These are phyloP conservation scores for Yamadazyma sp. DNA, from an alignment of 805 yeast genomes.

Conservation along the genomic window DNA sequence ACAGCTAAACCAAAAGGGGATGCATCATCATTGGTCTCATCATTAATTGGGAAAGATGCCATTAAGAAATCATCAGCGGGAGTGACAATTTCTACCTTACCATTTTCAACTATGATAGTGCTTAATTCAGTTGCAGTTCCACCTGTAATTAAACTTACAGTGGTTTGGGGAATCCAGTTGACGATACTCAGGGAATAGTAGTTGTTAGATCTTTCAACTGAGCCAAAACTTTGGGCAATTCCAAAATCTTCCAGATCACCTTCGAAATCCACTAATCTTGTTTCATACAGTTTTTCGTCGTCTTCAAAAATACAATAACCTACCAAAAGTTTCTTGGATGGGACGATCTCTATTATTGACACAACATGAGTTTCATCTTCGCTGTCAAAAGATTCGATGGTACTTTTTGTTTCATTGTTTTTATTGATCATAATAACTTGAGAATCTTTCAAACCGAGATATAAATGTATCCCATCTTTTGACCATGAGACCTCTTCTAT, in stretches of 20 bases:
- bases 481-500: constrained; percentile 14
- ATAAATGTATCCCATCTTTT: constrained; percentile 17
- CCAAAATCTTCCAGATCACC: constrained; percentile 40
- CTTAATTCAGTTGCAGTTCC: constrained; percentile 59
- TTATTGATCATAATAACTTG: constrained; percentile 1
- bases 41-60: constrained; percentile 72
- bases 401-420: background rate
- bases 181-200: constrained; percentile 41
- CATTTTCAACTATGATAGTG: constrained; percentile 9
- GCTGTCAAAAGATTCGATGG: background rate
- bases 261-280: constrained; percentile 17
- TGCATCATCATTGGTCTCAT: constrained; percentile 62
- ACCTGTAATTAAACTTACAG: constrained; percentile 47
- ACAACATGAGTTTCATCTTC: constrained; percentile 2
- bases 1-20: constrained; percentile 68
- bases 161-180: constrained; percentile 35
- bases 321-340: constrained; percentile 4
- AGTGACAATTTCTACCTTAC: constrained; percentile 22
- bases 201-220: constrained; percentile 43
- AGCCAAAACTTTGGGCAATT: constrained; percentile 52
- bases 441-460: constrained; percentile 6
- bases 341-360: constrained; percentile 2
- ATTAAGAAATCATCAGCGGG: constrained; percentile 67
- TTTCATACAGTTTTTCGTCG: constrained; percentile 17
- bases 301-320: constrained; percentile 8